These are phyloP conservation scores for Trichoderma sp. DNA, from an alignment of 2,329 filamentous ascomycete genomes.

Conservation along the genomic window DNA sequence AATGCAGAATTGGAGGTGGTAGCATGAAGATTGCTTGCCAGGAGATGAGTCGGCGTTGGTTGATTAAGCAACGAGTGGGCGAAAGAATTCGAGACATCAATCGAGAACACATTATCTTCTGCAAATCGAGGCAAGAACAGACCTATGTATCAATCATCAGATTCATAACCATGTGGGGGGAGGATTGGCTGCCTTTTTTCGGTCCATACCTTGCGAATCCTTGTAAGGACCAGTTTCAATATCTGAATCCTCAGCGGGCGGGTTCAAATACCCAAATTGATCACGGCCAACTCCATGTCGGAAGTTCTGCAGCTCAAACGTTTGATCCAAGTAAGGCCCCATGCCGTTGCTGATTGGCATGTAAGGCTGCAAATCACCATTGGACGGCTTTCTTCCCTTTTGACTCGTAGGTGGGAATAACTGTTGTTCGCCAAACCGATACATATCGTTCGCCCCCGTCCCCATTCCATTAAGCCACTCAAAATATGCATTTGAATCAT, in stretches of 20 bases:
- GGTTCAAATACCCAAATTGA: slow-evolving; percentile 31
- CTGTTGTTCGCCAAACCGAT: slow-evolving; percentile 12
- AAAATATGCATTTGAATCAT: slow-evolving; percentile 28
- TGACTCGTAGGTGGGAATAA: slow-evolving; percentile 19
- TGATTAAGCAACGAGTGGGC: slow-evolving; percentile 50
- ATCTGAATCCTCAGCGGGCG: slow-evolving; percentile 44
- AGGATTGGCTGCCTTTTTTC: not conserved
- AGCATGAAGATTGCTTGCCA: slow-evolving; percentile 24
- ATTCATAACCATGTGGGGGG: not conserved
- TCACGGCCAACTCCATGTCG: slow-evolving; percentile 33
- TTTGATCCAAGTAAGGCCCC: slow-evolving; percentile 16
- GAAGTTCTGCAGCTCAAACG: slow-evolving; percentile 25
- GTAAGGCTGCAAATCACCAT: slow-evolving; percentile 45
- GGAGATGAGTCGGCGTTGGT: slow-evolving; percentile 38
- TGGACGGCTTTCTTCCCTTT: slow-evolving; percentile 32
- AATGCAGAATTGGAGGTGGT: not conserved
- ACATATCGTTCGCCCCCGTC: slow-evolving; percentile 20
- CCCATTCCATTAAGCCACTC: slow-evolving; percentile 28
- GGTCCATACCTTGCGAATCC: slow-evolving; percentile 24
- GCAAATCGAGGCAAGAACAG: slow-evolving; percentile 21
- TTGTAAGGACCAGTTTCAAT: slow-evolving; percentile 20
- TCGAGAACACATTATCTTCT: slow-evolving; percentile 21
- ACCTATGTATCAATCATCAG: slow-evolving; percentile 16
- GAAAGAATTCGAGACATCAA: slow-evolving; percentile 43
- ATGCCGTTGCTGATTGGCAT: slow-evolving; percentile 21